These are phyloP conservation scores for Pythium sp. DNA, from an alignment of 352 stramenopile genomes.

Conservation along the genomic window DNA sequence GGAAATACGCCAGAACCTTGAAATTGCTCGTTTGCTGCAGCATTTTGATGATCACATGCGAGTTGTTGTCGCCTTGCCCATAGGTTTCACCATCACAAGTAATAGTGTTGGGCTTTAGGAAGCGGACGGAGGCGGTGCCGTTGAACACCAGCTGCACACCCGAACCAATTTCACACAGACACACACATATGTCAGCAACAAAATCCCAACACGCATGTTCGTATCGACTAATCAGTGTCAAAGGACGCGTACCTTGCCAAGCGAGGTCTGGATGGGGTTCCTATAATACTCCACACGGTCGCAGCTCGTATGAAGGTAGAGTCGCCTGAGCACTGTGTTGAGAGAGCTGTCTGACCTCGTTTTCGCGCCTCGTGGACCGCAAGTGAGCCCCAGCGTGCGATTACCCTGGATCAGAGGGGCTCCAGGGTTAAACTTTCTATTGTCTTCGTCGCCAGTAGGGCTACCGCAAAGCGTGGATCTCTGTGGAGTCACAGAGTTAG, in stretches of 20 bases:
- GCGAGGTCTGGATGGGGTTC: conserved; percentile 29
- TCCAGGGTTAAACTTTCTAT: not conserved
- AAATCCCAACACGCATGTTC: too few relatives aligned
- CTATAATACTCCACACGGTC: conserved; percentile 5
- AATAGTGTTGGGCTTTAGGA: not conserved
- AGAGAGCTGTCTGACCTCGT: not conserved
- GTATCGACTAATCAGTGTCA: too few relatives aligned
- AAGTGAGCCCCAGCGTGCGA: conserved; percentile 1
- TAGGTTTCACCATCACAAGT: not conserved
- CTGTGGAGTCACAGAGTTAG: not conserved
- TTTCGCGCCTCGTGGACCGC: not conserved
- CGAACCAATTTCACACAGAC: not conserved
- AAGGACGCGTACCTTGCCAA: conserved; percentile 34
- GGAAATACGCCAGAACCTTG: conserved; percentile 39
- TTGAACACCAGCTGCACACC: conserved; percentile 36
- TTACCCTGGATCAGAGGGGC: not conserved
- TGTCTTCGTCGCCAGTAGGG: too few relatives aligned
- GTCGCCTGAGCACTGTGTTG: not conserved
- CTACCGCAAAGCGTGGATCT: not conserved
- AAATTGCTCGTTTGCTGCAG: conserved; percentile 32
- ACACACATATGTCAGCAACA: not conserved
- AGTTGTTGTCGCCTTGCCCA: not conserved
- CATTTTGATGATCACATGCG: conserved; percentile 22
- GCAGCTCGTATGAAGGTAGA: not conserved
- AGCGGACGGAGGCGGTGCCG: conserved; percentile 18